phyloP scores from a whole-genome alignment of 345 rosid species.

The Salix suchowensis region DNA sequence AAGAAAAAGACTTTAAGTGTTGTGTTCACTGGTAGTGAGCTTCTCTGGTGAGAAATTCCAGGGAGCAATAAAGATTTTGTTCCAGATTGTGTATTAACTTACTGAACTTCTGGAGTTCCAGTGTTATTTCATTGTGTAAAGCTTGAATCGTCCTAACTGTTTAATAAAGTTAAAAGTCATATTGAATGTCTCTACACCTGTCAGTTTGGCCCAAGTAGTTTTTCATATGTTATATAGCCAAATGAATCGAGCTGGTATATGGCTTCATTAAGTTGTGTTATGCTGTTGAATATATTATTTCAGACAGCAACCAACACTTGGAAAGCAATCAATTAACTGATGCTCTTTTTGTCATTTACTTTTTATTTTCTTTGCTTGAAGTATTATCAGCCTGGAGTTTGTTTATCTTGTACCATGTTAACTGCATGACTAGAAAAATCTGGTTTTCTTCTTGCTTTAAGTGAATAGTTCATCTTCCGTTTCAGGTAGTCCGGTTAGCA shows the following conservation, averaged over 20 bases:
- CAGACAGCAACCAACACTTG: background rate
- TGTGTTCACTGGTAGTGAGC: background rate
- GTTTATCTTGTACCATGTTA: background rate
- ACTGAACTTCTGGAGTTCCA: background rate
- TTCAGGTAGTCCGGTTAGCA: slow-evolving; percentile 94
- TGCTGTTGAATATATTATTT: background rate
- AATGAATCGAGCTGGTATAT: background rate
- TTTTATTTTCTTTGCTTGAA: background rate
- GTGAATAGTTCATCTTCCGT: slow-evolving; percentile 6
- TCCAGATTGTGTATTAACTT: background rate
- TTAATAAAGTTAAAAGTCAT: background rate
- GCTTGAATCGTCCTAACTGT: background rate
- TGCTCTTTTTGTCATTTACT: background rate
- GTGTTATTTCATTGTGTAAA: background rate
- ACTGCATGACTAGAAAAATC: slow-evolving; percentile 4
- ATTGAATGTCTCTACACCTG: background rate
- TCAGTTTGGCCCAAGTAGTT: background rate
- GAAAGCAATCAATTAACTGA: background rate
- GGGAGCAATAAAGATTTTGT: no score
- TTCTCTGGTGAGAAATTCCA: background rate
- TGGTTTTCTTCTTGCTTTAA: background rate
- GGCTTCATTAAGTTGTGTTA: background rate
- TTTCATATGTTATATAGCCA: no score
- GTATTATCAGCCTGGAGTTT: background rate
- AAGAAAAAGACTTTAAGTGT: background rate